Conservation (phyloP, 306 rosid species). For the Trifolium subterraneum region DNA sequence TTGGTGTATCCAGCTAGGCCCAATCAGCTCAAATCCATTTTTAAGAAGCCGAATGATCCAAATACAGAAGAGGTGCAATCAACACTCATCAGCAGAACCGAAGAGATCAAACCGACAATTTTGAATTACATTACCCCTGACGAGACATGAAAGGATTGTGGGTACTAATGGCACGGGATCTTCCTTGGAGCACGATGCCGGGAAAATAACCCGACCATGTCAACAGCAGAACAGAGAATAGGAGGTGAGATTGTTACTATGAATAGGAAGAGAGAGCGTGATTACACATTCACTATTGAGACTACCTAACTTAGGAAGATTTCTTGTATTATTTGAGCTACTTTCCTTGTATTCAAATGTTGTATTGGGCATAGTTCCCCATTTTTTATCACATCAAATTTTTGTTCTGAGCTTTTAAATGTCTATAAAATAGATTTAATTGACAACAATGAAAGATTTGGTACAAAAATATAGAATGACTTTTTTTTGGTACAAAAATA, state of each 20-base stretch:
- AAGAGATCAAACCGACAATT: too few species aligned
- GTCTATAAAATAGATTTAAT: too few species aligned
- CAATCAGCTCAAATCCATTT: neutral
- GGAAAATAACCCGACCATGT: neutral
- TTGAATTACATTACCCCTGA: neutral
- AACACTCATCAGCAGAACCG: neutral
- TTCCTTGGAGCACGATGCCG: neutral
- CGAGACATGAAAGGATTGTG: neutral
- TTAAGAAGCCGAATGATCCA: neutral
- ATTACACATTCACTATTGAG: neutral
- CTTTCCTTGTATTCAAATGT: neutral
- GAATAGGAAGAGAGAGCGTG: neutral
- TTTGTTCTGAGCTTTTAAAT: too few species aligned
- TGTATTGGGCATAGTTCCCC: neutral
- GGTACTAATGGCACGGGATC: neutral
- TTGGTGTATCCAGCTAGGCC: neutral
- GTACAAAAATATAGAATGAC: too few species aligned
- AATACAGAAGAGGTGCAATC: neutral
- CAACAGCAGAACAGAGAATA: neutral
- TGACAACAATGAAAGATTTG: too few species aligned
- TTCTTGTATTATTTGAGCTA: neutral
- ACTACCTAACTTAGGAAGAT: neutral
- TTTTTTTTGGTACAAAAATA: too few species aligned
- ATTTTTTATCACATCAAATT: neutral
- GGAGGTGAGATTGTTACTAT: neutral